A percentile compares a stretch with the other conserved stretches of the same genome.
Evolutionary conservation across 1,284 basidiomycete species (phyloP).

Genomic region (Bondarzewia mesenterica): DNA sequence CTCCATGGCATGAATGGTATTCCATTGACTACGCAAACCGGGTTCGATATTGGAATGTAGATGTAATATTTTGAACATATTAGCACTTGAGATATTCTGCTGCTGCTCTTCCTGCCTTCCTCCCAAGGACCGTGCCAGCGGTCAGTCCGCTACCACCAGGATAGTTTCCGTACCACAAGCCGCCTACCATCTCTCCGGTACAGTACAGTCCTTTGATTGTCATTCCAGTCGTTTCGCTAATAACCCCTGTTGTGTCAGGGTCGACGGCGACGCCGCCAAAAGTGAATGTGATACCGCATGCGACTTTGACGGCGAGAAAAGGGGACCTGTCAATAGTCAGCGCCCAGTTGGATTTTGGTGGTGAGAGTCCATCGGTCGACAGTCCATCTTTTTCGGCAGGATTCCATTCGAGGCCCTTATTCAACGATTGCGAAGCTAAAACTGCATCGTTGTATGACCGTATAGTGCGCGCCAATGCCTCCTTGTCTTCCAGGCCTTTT

Average conservation of each 20-base stretch:
- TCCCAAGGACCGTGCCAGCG: conserved; percentile 59
- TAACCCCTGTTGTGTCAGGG: conserved; percentile 41
- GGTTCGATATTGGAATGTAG: too few species aligned
- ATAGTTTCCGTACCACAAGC: conserved; percentile 54
- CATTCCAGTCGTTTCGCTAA: conserved; percentile 31
- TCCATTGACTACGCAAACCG: too few species aligned
- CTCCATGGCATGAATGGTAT: too few species aligned
- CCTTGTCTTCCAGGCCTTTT: conserved; percentile 37
- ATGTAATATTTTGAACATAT: too few species aligned
- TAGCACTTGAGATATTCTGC: conserved; percentile 17
- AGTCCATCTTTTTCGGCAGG: conserved; percentile 56
- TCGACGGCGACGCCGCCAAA: conserved; percentile 60
- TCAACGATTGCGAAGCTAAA: conserved; percentile 25
- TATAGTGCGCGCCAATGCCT: conserved; percentile 37
- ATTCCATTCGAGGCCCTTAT: conserved; percentile 37
- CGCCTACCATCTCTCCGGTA: conserved; percentile 60
- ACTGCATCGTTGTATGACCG: conserved; percentile 44
- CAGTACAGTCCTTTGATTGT: conserved; percentile 50
- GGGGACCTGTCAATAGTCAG: conserved; percentile 40
- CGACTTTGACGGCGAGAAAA: conserved; percentile 57
- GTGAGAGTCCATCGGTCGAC: conserved; percentile 32
- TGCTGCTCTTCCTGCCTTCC: conserved; percentile 45
- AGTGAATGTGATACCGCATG: conserved; percentile 65
- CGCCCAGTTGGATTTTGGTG: conserved; percentile 55
- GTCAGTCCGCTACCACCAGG: conserved; percentile 64